These are phyloP conservation scores for Phoma sp. DNA, from an alignment of 2,329 filamentous ascomycete genomes.

Conservation along the genomic window DNA sequence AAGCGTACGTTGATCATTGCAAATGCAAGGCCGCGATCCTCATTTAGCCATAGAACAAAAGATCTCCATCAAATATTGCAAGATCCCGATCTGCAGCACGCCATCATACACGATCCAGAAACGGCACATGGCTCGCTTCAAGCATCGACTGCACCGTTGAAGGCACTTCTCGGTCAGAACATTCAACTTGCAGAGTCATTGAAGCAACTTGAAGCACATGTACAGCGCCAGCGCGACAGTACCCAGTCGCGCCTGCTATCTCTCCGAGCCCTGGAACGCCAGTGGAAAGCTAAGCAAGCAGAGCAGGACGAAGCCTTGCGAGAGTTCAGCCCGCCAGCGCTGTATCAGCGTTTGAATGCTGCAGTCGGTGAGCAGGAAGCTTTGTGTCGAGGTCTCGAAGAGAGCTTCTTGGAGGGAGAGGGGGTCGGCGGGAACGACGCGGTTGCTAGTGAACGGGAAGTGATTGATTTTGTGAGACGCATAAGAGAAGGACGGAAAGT, in stretches of 20 bases:
- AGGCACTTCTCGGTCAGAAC: constrained; percentile 72
- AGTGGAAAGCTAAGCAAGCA: constrained; percentile 86
- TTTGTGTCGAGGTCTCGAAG: constrained; percentile 82
- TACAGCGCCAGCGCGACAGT: constrained; percentile 67
- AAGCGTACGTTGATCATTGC: constrained; percentile 67
- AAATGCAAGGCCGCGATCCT: constrained; percentile 20
- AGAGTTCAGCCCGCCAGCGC: constrained; percentile 82
- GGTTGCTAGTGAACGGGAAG: constrained; percentile 77
- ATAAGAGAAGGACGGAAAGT: constrained; percentile 81
- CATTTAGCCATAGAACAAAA: constrained; percentile 65
- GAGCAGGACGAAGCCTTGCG: constrained; percentile 86
- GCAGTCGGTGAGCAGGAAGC: constrained; percentile 82
- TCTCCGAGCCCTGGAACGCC: constrained; percentile 85
- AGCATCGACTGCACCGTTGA: constrained; percentile 69
- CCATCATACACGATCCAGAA: constrained; percentile 71
- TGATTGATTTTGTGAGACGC: constrained; percentile 80
- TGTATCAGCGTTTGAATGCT: constrained; percentile 82
- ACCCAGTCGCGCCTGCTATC: constrained; percentile 83
- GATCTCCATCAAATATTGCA: constrained; percentile 76
- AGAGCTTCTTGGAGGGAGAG: constrained; percentile 82
- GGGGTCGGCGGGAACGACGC: constrained; percentile 49
- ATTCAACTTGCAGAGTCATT: constrained; percentile 71
- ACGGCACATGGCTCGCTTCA: constrained; percentile 75
- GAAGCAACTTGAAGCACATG: constrained; percentile 64
- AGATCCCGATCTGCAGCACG: constrained; percentile 70